Conservation (phyloP, 108 stramenopile species). For the Cyclotella baltica region DNA sequence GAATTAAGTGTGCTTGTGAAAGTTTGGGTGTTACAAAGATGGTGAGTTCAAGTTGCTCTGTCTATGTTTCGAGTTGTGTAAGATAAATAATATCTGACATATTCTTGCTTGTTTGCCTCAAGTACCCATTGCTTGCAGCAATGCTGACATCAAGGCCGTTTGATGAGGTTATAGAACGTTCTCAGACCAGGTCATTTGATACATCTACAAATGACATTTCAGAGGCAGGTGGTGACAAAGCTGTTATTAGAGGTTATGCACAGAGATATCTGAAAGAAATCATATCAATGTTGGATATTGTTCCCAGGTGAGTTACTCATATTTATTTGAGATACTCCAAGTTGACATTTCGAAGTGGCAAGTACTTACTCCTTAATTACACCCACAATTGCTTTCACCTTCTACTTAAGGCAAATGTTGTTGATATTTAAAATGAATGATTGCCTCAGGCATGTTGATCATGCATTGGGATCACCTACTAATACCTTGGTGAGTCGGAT, state of each 20-base stretch:
- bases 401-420: slow-evolving; percentile 74
- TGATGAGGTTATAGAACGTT: slow-evolving; percentile 78
- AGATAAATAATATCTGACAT: background rate
- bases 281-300: slow-evolving; percentile 74
- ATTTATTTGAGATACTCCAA: background rate
- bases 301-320: slow-evolving; percentile 59
- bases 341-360: too few relatives aligned
- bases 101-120: background rate
- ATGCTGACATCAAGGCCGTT: slow-evolving; percentile 94
- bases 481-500: slow-evolving; percentile 60
- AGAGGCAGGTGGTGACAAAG: slow-evolving; percentile 71
- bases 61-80: background rate
- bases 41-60: slow-evolving; percentile 30
- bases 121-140: slow-evolving; percentile 91
- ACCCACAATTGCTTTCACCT: background rate
- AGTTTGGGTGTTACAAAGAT: slow-evolving; percentile 83
- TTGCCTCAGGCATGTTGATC: slow-evolving; percentile 93
- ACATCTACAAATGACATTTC: background rate
- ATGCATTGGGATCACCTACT: slow-evolving; percentile 79
- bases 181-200: slow-evolving; percentile 47
- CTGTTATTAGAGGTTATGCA: slow-evolving; percentile 92
- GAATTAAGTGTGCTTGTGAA: slow-evolving; percentile 78
- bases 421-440: slow-evolving; percentile 96
- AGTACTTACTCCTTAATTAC: background rate
- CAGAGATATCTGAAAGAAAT: slow-evolving; percentile 90